These are phyloP conservation scores for Aspergillus japonicus DNA, from an alignment of 2,329 filamentous ascomycete genomes.

Conservation along the genomic window DNA sequence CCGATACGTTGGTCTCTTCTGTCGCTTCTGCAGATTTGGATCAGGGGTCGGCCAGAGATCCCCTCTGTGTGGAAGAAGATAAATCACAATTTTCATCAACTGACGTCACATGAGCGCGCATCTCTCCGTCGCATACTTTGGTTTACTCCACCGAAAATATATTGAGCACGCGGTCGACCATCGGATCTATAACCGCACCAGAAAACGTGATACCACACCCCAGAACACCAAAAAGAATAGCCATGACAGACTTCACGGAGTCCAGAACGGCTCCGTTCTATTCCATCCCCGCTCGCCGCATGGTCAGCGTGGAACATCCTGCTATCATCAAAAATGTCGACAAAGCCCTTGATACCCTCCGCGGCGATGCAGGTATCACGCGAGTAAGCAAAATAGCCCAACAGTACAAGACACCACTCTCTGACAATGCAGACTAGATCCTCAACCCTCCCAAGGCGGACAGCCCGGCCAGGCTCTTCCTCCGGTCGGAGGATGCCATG, in stretches of 20 bases:
- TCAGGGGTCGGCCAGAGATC: too few relatives aligned
- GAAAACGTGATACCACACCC: background rate
- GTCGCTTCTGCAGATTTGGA: background rate
- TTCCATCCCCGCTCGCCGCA: conserved; percentile 50
- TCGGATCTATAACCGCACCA: background rate
- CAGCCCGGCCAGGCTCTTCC: conserved; percentile 63
- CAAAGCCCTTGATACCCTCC: conserved; percentile 62
- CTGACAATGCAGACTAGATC: conserved; percentile 36
- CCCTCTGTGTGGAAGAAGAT: background rate
- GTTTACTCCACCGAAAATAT: background rate
- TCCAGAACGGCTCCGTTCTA: conserved; percentile 48
- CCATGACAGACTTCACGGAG: conserved; percentile 25
- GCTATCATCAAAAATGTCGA: conserved; percentile 64
- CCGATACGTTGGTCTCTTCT: too few relatives aligned
- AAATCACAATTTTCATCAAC: background rate
- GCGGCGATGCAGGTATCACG: conserved; percentile 55
- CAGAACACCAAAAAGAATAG: too few relatives aligned
- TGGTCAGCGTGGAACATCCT: conserved; percentile 66
- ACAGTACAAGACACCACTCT: too few relatives aligned
- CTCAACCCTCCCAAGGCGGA: conserved; percentile 47
- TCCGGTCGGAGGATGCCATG: conserved; percentile 76
- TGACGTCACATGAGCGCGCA: background rate
- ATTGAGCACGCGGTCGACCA: background rate
- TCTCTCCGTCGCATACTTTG: background rate
- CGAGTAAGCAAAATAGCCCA: conserved; percentile 41